These are phyloP conservation scores for Dillenia turbinata DNA, from an alignment of 164 flowering plant species.

Conservation along the genomic window DNA sequence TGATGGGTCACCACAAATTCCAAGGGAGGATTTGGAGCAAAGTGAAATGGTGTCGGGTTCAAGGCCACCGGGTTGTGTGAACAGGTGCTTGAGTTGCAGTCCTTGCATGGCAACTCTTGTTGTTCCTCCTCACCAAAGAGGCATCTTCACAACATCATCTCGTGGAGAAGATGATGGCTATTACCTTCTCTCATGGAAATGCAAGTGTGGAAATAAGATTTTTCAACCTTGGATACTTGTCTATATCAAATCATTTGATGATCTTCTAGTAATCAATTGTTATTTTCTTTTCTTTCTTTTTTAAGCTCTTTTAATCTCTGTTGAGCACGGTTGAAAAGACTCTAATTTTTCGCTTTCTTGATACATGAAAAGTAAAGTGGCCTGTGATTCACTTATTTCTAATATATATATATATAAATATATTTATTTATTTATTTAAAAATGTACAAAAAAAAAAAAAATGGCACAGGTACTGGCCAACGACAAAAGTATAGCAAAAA, in stretches of 20 bases:
- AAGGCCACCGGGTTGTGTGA: conserved; percentile 66
- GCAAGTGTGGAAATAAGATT: conserved; percentile 70
- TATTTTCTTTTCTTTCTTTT: not conserved
- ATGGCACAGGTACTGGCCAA: no score
- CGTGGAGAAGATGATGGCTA: conserved; percentile 45
- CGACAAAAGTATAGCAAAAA: no score
- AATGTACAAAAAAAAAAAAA: no score
- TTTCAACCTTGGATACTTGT: conserved; percentile 41
- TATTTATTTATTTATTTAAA: no score
- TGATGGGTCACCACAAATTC: conserved; percentile 5
- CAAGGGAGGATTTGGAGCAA: conserved; percentile 16
- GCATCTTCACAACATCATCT: conserved; percentile 5
- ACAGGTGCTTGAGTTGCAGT: conserved; percentile 70
- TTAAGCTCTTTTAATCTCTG: not conserved
- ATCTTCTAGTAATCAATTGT: not conserved
- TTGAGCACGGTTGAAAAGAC: no score
- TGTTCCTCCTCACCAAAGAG: conserved; percentile 39
- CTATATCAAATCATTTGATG: not conserved
- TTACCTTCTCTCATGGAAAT: conserved; percentile 79
- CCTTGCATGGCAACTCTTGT: conserved; percentile 72
- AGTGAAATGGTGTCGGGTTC: conserved; percentile 62
- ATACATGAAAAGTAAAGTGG: no score
- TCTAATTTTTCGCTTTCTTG: no score
- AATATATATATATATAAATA: no score
- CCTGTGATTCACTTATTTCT: no score